Percentiles rank a stretch among this genome's conserved stretches.
These are phyloP conservation scores for Magnaporthales sp. DNA, from an alignment of 2,329 filamentous ascomycete genomes.

Conservation along the genomic window DNA sequence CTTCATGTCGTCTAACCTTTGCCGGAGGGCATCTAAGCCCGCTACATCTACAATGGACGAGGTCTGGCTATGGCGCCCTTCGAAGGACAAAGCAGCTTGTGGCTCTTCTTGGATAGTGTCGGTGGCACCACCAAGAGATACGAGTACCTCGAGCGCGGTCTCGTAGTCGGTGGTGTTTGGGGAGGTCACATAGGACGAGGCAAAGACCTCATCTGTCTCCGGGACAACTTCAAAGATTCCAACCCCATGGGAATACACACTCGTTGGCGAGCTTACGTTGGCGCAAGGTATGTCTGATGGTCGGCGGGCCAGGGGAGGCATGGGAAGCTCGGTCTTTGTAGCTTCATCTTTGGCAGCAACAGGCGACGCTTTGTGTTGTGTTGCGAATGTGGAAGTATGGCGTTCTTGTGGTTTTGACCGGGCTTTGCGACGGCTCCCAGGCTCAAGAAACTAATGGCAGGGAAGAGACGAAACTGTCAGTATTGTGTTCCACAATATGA, in stretches of 20 bases:
- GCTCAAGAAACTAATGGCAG: not conserved
- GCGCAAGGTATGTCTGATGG: not conserved
- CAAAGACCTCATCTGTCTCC: not conserved
- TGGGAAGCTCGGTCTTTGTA: not conserved
- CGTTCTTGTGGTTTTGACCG: not conserved
- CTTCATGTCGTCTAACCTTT: not conserved
- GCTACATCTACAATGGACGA: not conserved
- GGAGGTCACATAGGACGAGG: not conserved
- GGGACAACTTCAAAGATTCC: not conserved
- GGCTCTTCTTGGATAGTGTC: not conserved
- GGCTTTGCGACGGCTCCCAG: not conserved
- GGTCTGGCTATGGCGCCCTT: not conserved
- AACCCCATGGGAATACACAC: not conserved
- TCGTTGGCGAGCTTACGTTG: not conserved
- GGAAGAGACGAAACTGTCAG: not conserved
- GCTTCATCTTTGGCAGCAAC: not conserved
- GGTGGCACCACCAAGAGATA: not conserved
- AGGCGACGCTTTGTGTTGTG: not conserved
- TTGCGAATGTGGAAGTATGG: not conserved
- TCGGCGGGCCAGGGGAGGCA: too few relatives aligned
- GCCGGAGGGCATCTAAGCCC: not conserved
- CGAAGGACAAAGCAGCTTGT: not conserved
- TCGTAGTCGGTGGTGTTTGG: not conserved
- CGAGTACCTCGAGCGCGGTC: not conserved
- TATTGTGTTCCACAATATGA: not conserved